Percentiles rank a stretch among this genome's conserved stretches.
Conservation (phyloP, 306 rosid species). For the Glycine tomentella region DNA sequence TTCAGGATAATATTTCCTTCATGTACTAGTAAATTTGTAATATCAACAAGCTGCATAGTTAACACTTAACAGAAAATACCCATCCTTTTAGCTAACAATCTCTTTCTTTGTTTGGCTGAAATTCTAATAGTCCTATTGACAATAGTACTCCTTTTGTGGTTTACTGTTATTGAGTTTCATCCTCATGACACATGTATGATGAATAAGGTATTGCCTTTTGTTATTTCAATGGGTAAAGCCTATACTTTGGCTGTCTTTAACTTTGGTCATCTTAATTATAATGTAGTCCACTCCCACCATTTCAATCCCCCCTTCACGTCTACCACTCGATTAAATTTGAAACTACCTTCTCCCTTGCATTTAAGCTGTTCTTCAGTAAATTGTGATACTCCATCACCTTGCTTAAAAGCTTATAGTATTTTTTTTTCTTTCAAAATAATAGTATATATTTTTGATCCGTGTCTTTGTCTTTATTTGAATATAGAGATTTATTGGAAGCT, state of each 20-base stretch:
- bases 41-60: conserved; percentile 22
- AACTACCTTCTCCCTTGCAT: conserved; percentile 23
- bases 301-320: conserved; percentile 2
- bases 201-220: background rate
- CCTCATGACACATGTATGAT: conserved; percentile 8
- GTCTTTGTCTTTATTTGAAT: conserved; percentile 42
- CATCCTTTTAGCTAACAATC: conserved; percentile 28
- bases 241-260: background rate
- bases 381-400: conserved; percentile 5
- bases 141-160: conserved; percentile 23
- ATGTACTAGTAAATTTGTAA: conserved; percentile 3
- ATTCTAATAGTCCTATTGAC: conserved; percentile 3
- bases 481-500: conserved; percentile 95
- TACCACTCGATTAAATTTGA: conserved; percentile 8
- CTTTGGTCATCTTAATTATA: conserved; percentile 18
- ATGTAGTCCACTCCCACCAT: background rate
- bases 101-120: conserved; percentile 30
- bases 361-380: conserved; percentile 7
- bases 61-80: background rate
- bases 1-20: conserved; percentile 16
- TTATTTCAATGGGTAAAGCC: background rate
- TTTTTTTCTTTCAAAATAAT: background rate
- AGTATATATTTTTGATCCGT: conserved; percentile 43
- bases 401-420: conserved; percentile 23
- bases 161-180: background rate